Evolutionary conservation across 129 eudicot genomes (phyloP), one percentile per base, ranked within the genome.

Genomic region (Chrysanthemum makinoi): DNA sequence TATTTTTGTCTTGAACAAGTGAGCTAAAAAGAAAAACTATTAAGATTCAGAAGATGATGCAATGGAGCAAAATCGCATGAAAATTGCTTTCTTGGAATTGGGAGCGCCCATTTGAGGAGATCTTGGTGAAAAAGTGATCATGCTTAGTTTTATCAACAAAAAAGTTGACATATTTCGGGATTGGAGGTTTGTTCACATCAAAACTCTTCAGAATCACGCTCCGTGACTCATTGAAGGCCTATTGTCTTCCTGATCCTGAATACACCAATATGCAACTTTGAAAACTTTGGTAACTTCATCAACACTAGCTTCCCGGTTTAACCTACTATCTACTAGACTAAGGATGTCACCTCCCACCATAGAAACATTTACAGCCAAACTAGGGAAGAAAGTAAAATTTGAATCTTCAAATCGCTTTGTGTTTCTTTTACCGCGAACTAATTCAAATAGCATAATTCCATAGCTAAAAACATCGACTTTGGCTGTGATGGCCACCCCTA

Each of bases 381-480:
- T 68, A 26, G 97, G 95, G 46, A 83, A 89, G 66, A 81, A 88
- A 6, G 47, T 57, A 15, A 62, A 54, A 17, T 28, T 72, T 4
- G 77, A 85, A 24, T 83, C 84, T 44, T 55, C 80, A 56, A 18
- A 65, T 46, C 55, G 44, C 51, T 67, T 73, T 7, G 74, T 20
- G 73, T 90, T 90, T 65, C 91, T 62, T 75, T 77, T 82, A 1
- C 94, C 96, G 0, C 79, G 69, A 33, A 87, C 76, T n/a, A 90
- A 67, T 51, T 90, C 94, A 62, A 90, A 80, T 16, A 87, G 77
- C 87, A 83, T 79, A 94, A 90, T 87, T 17, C 96, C 94, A n/a
- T 87, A 90, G 78, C 96, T 90, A 65, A 73, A 90, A 20, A 87
- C 89, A 65, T 90, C 96, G 0, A 89, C 88, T 80, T 90, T 90